A percentile compares a stretch with the other conserved stretches of the same genome.
Conservation (phyloP, 495 filamentous ascomycete species). For the Delitschia confertaspora region DNA sequence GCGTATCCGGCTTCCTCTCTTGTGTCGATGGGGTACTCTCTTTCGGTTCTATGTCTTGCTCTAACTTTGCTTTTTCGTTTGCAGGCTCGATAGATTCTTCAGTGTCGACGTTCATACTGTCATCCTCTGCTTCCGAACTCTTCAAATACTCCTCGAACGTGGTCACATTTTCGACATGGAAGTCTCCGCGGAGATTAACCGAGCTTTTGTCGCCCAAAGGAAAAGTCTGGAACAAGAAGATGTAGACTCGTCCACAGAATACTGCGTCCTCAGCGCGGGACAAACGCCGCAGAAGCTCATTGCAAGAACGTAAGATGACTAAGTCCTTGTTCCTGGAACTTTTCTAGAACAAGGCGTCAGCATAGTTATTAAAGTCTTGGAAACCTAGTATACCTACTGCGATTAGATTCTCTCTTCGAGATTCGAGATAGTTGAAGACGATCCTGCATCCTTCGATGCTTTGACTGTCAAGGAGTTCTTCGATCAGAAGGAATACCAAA, state of each 20-base stretch:
- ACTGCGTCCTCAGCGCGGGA: slow-evolving; percentile 93
- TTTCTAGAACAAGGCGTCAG: slow-evolving; percentile 48
- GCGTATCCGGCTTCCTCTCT: background rate
- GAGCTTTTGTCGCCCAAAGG: slow-evolving; percentile 92
- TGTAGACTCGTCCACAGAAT: slow-evolving; percentile 93
- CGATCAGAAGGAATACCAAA: slow-evolving; percentile 79
- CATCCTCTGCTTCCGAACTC: slow-evolving; percentile 38
- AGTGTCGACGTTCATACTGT: slow-evolving; percentile 50
- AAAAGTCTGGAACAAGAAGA: slow-evolving; percentile 96
- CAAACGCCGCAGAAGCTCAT: slow-evolving; percentile 82
- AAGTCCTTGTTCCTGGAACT: slow-evolving; percentile 70
- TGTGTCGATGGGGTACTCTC: slow-evolving; percentile 19
- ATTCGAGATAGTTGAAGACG: slow-evolving; percentile 90
- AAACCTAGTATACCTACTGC: slow-evolving; percentile 41
- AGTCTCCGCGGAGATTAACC: slow-evolving; percentile 92
- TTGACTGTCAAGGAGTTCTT: slow-evolving; percentile 92
- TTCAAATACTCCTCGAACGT: slow-evolving; percentile 56
- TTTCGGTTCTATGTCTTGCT: slow-evolving; percentile 1
- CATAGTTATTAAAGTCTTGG: background rate
- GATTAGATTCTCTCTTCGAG: slow-evolving; percentile 75
- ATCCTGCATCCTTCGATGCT: slow-evolving; percentile 82
- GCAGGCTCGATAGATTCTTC: slow-evolving; percentile 25
- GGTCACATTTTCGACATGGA: slow-evolving; percentile 91
- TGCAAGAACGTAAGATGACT: slow-evolving; percentile 83
- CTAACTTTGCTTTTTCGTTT: slow-evolving; percentile 14